Base-by-base conservation (phyloP, 495 filamentous ascomycete genomes). In the Neohortaea acidophila region DNA sequence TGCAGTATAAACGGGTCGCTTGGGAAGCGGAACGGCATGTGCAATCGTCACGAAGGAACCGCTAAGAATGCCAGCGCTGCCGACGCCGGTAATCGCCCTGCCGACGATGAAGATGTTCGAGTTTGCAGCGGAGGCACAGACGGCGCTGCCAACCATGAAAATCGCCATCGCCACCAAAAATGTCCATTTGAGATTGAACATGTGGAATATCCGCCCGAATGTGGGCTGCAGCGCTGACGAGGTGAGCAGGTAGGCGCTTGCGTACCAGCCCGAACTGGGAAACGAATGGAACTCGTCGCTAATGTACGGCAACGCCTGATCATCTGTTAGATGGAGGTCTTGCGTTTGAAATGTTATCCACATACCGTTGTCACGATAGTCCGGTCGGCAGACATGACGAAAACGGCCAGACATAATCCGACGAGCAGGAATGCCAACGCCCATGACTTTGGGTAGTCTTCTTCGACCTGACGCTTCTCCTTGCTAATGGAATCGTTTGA, bases 81-180 rank as follows among this genome's bases (percentile, higher is more conserved):
- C 51, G 8, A 54, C 23, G 34, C 66, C 59, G 35, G 54, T 45
- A 28, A 58, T 36, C 0, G 52, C 54, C 24, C 52, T 43, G 14
- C 54, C 54, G 29, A 55, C 20, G 38, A 58, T 55, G 23, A 55
- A 38, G 27, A 44, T 45, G 8, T 15, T 46, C 7, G 44, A 49
- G 39, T 44, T 55, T 2, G 50, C 47, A 6, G 53, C 52, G 24
- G 51, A 68, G 19, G 70, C 85, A 53, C 84, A 92, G 44, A 92
- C 60, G 28, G 84, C 56, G n/a, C 39, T 48, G 20, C 52, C 54
- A 14, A 55, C 18, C 31, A 53, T 50, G 42, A 53, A 55, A 33
- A 55, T 47, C 37, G 28, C 21, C 9, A 58, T 41, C 7, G 52
- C 46, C 19, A 27, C 21, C 12, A 58, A 21, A 33, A 51, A 55